phyloP scores from a whole-genome alignment of 352 stramenopile species.

The Phytophthora parvispora region DNA sequence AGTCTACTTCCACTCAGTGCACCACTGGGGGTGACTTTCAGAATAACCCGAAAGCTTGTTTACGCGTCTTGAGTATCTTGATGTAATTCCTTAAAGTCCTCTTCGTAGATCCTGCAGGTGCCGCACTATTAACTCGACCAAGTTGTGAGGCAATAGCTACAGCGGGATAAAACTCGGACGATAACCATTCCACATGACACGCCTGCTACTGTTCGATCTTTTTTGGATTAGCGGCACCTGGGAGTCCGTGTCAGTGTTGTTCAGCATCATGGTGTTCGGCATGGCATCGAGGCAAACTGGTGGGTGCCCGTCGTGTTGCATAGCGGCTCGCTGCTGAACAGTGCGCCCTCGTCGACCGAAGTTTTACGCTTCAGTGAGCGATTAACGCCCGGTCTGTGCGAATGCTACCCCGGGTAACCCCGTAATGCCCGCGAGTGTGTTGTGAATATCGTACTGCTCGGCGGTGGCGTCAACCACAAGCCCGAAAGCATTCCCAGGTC shows the following conservation, averaged over 20 bases:
- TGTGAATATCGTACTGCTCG: slow-evolving; percentile 68
- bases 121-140: no score
- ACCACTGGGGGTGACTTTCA: background rate
- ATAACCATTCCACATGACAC: no score
- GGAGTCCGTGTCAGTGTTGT: slow-evolving; percentile 54
- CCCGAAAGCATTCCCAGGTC: slow-evolving; percentile 49
- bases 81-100: no score
- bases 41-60: no score
- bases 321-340: slow-evolving; percentile 68
- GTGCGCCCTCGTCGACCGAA: slow-evolving; percentile 27
- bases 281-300: slow-evolving; percentile 54
- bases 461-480: slow-evolving; percentile 51
- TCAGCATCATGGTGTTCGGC: slow-evolving; percentile 53
- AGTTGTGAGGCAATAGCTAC: no score
- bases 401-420: slow-evolving; percentile 59
- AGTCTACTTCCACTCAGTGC: background rate
- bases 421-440: slow-evolving; percentile 73
- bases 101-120: no score
- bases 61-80: no score
- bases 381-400: slow-evolving; percentile 61
- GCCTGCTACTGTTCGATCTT: no score
- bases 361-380: slow-evolving; percentile 62
- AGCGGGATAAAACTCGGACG: no score
- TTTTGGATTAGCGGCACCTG: slow-evolving; percentile 29
- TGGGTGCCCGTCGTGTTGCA: slow-evolving; percentile 56